A percentile compares a stretch with the other conserved stretches of the same genome.
These are phyloP conservation scores for Neoascochyta sp. DNA, from an alignment of 2,329 filamentous ascomycete species.

Conservation along the genomic window DNA sequence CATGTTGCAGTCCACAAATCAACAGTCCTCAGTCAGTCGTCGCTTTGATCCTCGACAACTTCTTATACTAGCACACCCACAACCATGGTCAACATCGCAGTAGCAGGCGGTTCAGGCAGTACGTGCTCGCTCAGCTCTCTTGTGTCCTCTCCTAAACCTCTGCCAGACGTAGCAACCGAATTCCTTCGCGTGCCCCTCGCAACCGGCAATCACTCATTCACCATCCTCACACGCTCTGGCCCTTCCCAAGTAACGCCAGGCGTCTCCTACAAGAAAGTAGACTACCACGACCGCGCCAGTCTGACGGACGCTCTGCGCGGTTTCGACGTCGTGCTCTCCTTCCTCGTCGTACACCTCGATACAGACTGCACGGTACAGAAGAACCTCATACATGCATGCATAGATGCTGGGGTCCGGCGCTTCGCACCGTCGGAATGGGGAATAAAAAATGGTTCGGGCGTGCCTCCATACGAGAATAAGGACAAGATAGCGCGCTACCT, in stretches of 20 bases:
- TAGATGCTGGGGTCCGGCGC: slow-evolving; percentile 25
- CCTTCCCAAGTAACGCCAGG: slow-evolving; percentile 14
- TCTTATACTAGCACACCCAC: too few relatives aligned
- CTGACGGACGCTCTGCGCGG: slow-evolving; percentile 44
- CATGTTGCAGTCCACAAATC: not conserved
- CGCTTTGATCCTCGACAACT: too few relatives aligned
- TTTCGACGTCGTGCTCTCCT: slow-evolving; percentile 49
- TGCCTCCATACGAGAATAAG: slow-evolving; percentile 53
- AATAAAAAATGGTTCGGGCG: slow-evolving; percentile 27
- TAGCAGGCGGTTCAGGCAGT: slow-evolving; percentile 39
- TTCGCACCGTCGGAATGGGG: slow-evolving; percentile 35
- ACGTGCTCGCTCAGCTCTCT: slow-evolving; percentile 7
- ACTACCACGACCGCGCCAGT: slow-evolving; percentile 44
- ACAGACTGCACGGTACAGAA: slow-evolving; percentile 21
- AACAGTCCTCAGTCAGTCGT: too few relatives aligned
- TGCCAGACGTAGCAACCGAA: slow-evolving; percentile 51
- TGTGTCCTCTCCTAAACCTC: not conserved
- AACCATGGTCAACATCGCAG: slow-evolving; percentile 38
- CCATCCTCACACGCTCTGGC: slow-evolving; percentile 50
- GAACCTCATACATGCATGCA: slow-evolving; percentile 33
- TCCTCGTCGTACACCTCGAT: slow-evolving; percentile 33
- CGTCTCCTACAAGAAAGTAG: slow-evolving; percentile 42
- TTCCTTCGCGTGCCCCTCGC: slow-evolving; percentile 51
- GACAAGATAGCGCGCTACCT: slow-evolving; percentile 51
- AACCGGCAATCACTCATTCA: slow-evolving; percentile 51